Evolutionary conservation across 2,329 filamentous ascomycete genomes (phyloP), one percentile per base, ranked within the genome.

Genomic region (Colletotrichum horii): DNA sequence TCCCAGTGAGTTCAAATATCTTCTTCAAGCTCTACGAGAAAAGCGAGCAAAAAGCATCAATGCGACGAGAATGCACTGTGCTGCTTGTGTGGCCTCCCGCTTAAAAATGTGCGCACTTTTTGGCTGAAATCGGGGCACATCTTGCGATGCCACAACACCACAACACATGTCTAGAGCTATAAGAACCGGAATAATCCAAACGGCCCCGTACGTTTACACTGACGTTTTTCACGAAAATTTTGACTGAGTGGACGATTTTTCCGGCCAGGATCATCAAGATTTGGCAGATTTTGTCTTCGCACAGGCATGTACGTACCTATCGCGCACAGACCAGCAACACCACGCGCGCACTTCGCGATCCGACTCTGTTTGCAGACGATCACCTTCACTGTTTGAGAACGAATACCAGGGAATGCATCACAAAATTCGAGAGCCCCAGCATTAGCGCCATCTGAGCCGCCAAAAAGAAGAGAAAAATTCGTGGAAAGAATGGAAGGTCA

Each of bases 101-200:
- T 43, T 16, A n/a, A 9, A 8, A 43, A n/a, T 16, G 38, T 43
- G 4, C 16, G 8, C 38, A 43, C 19, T 11, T 43, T 43, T 11
- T n/a, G 16, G 8, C 4, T 4, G 3, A 43, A 43, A 43, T n/a
- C 36, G 16, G 3, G n/a, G 19, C 38, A 43, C 38, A n/a, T 43
- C 2, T 43, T 6, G 38, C 19, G 19, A 43, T 43, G 16, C 19
- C 8, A 43, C 16, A 11, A 11, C 38, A 1, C 9, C 38, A 43
- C 9, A 43, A n/a, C 16, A n/a, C 9, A 9, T 43, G 4, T 11
- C 8, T 43, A 9, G 4, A 6, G 11, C 2, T 11, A 1, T n/a
- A 43, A 43, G 16, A n/a, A 4, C 19, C 19, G 38, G 4, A 14
- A 1, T 43, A 2, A 8, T 6, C 3, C 4, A 0, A 2, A n/a